Conservation (phyloP, 495 filamentous ascomycete genomes). For the Articulospora tetracladia region DNA sequence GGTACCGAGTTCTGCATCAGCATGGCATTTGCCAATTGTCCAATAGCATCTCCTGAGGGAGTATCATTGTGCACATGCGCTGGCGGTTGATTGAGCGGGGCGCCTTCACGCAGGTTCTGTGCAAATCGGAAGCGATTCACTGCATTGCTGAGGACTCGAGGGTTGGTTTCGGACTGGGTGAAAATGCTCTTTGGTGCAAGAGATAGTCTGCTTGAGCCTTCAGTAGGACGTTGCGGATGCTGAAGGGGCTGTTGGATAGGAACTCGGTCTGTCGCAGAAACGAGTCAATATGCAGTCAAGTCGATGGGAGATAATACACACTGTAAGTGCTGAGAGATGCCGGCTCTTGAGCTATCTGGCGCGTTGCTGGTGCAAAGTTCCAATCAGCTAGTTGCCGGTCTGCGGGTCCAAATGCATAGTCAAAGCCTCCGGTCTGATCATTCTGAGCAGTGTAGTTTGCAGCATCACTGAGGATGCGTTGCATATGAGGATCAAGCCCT, state of each 20-base stretch:
- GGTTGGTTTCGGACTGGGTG: conserved; percentile 10
- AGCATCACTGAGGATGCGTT: conserved; percentile 18
- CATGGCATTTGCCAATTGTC: conserved; percentile 17
- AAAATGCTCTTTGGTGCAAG: conserved; percentile 12
- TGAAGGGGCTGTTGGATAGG: background rate
- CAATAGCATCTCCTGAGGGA: conserved; percentile 2
- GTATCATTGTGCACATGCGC: background rate
- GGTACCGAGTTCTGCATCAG: conserved; percentile 9
- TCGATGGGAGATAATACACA: background rate
- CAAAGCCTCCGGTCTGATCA: background rate
- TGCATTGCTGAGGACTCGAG: conserved; percentile 15
- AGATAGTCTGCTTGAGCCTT: conserved; percentile 10
- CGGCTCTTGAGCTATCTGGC: conserved; percentile 2
- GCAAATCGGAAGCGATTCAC: conserved; percentile 24
- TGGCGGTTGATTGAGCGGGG: conserved; percentile 1
- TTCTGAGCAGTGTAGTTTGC: background rate
- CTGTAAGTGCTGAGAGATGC: conserved; percentile 3
- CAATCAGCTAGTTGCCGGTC: conserved; percentile 2
- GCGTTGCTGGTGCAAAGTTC: conserved; percentile 2
- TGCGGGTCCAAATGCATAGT: background rate
- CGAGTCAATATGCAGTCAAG: background rate
- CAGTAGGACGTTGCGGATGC: background rate
- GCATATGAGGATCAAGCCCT: conserved; percentile 14
- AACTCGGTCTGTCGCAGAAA: background rate
- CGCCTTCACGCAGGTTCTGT: conserved; percentile 19